Percentiles rank a stretch among this genome's conserved stretches.
These are phyloP conservation scores for Neurospora terricola DNA, from an alignment of 495 filamentous ascomycete genomes.

Conservation along the genomic window DNA sequence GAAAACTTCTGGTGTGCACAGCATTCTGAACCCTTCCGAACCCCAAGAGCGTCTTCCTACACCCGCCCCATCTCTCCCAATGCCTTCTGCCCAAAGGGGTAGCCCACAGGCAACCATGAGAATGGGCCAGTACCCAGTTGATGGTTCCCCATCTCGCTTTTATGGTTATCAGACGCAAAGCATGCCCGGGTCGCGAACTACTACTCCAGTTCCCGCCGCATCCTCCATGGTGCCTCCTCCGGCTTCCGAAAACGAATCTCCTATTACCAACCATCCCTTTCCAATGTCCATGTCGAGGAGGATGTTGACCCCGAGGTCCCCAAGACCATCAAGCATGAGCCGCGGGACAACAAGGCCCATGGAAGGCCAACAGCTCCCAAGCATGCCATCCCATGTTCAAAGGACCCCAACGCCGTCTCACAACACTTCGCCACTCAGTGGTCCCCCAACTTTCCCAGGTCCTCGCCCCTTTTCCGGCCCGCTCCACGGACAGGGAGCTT, in stretches of 20 bases:
- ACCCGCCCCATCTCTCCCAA: constrained; percentile 11
- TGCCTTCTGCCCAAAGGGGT: constrained; percentile 1
- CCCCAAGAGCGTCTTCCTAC: constrained; percentile 14
- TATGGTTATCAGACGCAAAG: constrained; percentile 20
- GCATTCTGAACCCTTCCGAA: constrained; percentile 41
- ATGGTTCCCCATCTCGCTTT: constrained; percentile 23
- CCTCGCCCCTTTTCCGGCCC: constrained; percentile 19
- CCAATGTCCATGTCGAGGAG: constrained; percentile 33
- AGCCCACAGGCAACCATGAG: constrained; percentile 15
- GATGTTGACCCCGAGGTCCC: constrained; percentile 58
- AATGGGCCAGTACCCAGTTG: constrained; percentile 14
- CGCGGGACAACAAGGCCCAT: constrained; percentile 35
- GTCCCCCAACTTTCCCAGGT: constrained; percentile 25
- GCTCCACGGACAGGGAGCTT: constrained; percentile 15
- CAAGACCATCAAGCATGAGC: constrained; percentile 36
- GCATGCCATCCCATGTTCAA: constrained; percentile 26
- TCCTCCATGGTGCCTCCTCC: constrained; percentile 18
- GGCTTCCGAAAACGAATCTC: constrained; percentile 27
- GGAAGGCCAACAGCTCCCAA: constrained; percentile 34
- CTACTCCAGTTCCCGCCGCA: constrained; percentile 7
- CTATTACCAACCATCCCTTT: constrained; percentile 29
- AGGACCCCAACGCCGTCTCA: constrained; percentile 12
- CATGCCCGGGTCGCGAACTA: constrained; percentile 5
- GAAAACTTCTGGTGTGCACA: constrained; percentile 37
- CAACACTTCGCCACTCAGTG: constrained; percentile 19